These are phyloP conservation scores for Fusarium sacchari DNA, from an alignment of 2,329 filamentous ascomycete species.

Conservation along the genomic window DNA sequence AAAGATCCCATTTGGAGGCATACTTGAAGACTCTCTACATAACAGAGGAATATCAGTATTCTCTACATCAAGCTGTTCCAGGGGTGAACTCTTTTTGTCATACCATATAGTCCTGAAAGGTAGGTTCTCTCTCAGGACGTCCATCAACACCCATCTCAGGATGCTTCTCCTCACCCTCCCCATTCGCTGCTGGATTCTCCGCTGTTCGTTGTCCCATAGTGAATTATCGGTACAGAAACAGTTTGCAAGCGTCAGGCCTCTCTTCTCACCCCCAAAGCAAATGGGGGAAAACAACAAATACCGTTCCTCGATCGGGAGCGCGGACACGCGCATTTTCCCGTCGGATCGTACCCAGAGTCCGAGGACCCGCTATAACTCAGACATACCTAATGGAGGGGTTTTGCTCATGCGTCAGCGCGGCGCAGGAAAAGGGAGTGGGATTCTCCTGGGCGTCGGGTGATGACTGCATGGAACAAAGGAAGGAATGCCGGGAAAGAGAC, in stretches of 20 bases:
- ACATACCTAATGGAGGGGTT: not conserved
- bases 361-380: not conserved
- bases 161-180: not conserved
- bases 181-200: not conserved
- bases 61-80: too few species aligned
- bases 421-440: not conserved
- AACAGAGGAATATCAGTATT: not conserved
- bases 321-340: not conserved
- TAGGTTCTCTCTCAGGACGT: not conserved
- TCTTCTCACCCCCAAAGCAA: not conserved
- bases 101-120: slow-evolving; percentile 4
- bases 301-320: not conserved
- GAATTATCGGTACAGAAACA: not conserved
- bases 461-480: not conserved
- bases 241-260: not conserved
- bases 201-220: not conserved
- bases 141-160: not conserved
- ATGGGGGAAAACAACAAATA: not conserved
- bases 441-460: not conserved
- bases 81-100: not conserved
- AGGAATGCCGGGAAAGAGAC: not conserved
- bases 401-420: not conserved
- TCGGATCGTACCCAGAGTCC: not conserved
- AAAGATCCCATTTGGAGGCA: not conserved
- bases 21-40: slow-evolving; percentile 1